Evolutionary conservation across 2,329 filamentous ascomycete species (phyloP), one percentile per base, ranked within the genome.

Genomic region (Beauveria asiatica): DNA sequence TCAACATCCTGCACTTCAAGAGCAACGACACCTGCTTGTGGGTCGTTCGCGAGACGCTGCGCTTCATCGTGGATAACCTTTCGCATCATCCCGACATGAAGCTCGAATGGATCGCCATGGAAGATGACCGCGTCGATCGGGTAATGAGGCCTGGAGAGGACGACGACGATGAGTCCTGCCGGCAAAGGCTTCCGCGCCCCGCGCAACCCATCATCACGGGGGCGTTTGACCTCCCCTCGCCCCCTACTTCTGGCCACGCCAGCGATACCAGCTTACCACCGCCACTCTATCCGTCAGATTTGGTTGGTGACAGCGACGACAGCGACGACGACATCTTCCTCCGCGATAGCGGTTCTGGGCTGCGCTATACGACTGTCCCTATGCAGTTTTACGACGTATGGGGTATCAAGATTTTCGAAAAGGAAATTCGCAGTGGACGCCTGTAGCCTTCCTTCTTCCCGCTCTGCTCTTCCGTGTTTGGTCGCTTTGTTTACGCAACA

Each of bases 1-100:
- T 86, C 33, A 81, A 85, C 62, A 77, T 84, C 17, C 70, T 82
- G 44, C 75, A 74, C 39, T 80, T 85, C 61, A 77, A 80, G 19
- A 80, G 78, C 61, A 79, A 82, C 37, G 81, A 84, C 63, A 80
- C 79, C 0, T 85, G 82, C 60, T 72, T 79, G 16, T 83, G 78
- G 73, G 79, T 84, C 8, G 78, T 81, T 70, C 75, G 77, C 19
- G 83, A 86, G 70, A 80, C 80, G 2, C 75, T 80, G 45, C 77
- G 75, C n/a, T 86, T 86, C 67, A 76, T 83, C 30, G 75, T 84
- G 10, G 84, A 87, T 67, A 82, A 76, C 37, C 69, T 86, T 2
- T 77, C 80, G 2, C 80, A 85, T 61, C 75, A 81, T 61, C 81
- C 81, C 0, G 67, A 78, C 10, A 72, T 83, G 66, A 80, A 80